These are phyloP conservation scores for Termitomyces titanicus DNA, from an alignment of 768 basidiomycete species.

Conservation along the genomic window DNA sequence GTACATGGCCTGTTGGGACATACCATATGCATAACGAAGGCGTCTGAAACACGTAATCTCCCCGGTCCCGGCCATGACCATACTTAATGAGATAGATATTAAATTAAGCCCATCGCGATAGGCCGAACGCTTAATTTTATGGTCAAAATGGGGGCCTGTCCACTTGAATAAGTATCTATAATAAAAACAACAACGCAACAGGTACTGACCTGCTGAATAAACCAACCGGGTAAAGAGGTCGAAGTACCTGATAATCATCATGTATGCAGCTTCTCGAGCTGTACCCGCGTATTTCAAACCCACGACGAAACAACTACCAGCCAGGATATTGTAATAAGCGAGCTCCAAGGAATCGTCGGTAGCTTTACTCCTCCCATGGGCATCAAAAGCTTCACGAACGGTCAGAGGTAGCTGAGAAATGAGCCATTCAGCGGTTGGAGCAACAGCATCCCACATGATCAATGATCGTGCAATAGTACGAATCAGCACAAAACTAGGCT, in stretches of 20 bases:
- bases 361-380: constrained; percentile 42
- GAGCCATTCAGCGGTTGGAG: constrained; percentile 73
- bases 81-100: constrained; percentile 80
- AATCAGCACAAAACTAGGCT: constrained; percentile 82
- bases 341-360: constrained; percentile 76
- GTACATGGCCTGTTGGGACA: constrained; percentile 62
- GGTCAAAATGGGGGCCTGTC: constrained; percentile 76
- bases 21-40: constrained; percentile 86
- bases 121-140: constrained; percentile 83
- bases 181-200: background rate
- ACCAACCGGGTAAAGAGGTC: constrained; percentile 74
- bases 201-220: constrained; percentile 58
- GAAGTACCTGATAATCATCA: constrained; percentile 75
- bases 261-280: constrained; percentile 85
- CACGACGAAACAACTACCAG: constrained; percentile 88
- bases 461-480: constrained; percentile 74
- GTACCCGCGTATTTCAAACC: constrained; percentile 94
- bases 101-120: constrained; percentile 86
- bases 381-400: constrained; percentile 58
- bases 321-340: constrained; percentile 88
- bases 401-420: constrained; percentile 63
- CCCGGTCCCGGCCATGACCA: constrained; percentile 98
- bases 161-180: constrained; percentile 4
- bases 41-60: constrained; percentile 87
- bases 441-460: constrained; percentile 84